These are phyloP conservation scores for Termitomyces sp. DNA, from an alignment of 768 basidiomycete species.

Conservation along the genomic window DNA sequence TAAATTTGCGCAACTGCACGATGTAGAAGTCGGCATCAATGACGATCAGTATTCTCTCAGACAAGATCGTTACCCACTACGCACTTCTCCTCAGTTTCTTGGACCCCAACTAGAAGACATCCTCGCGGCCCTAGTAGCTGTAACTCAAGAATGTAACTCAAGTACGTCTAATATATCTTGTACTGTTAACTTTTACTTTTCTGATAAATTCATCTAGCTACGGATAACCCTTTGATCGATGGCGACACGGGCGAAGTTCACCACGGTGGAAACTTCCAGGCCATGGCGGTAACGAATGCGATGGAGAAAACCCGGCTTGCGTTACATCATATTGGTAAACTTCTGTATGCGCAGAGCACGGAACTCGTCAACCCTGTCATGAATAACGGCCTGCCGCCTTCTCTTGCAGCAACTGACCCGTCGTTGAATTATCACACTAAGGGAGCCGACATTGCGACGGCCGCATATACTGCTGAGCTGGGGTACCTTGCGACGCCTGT, in stretches of 20 bases:
- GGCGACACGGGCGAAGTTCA: slow-evolving; percentile 61
- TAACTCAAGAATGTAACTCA: slow-evolving; percentile 76
- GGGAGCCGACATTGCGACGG: slow-evolving; percentile 79
- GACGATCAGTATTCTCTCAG: slow-evolving; percentile 68
- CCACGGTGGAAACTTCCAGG: slow-evolving; percentile 88
- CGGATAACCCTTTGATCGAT: slow-evolving; percentile 81
- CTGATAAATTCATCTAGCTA: slow-evolving; percentile 44
- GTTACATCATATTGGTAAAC: slow-evolving; percentile 66
- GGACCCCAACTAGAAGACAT: slow-evolving; percentile 81
- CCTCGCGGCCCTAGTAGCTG: slow-evolving; percentile 50
- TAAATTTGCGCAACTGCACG: slow-evolving; percentile 54
- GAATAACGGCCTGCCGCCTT: slow-evolving; percentile 78
- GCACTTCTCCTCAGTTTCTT: slow-evolving; percentile 73
- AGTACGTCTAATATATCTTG: slow-evolving; percentile 43
- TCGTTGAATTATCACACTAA: slow-evolving; percentile 77
- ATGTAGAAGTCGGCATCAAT: slow-evolving; percentile 61
- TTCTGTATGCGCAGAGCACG: slow-evolving; percentile 67
- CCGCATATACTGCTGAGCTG: slow-evolving; percentile 75
- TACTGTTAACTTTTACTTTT: not conserved
- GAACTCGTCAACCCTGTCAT: slow-evolving; percentile 78
- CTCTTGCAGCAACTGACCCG: slow-evolving; percentile 69
- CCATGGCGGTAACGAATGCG: slow-evolving; percentile 71
- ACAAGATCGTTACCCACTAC: slow-evolving; percentile 71
- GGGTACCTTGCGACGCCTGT: slow-evolving; percentile 78
- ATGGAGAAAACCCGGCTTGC: slow-evolving; percentile 87